phyloP scores from a whole-genome alignment of 306 rosid genomes.

The Albizia julibrissin region DNA sequence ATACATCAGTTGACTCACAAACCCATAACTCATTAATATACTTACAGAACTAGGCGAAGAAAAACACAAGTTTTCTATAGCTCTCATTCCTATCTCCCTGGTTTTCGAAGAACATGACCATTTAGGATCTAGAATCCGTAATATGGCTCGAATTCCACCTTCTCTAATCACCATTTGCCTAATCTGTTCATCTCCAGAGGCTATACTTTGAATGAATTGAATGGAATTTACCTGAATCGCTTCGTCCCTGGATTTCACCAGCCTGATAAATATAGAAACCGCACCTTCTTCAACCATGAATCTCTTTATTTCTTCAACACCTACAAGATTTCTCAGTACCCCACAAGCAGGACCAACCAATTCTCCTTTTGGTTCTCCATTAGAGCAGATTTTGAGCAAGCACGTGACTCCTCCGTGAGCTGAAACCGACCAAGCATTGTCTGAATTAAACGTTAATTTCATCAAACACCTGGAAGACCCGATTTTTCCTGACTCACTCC shows the following conservation, averaged over 20 bases:
- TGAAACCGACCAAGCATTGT: constrained; percentile 87
- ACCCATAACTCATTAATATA: constrained; percentile 57
- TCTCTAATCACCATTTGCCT: constrained; percentile 58
- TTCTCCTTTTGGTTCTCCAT: constrained; percentile 46
- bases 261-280: constrained; percentile 53
- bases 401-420: constrained; percentile 89
- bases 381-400: constrained; percentile 62
- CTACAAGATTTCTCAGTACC: constrained; percentile 66
- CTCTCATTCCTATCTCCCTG: constrained; percentile 63
- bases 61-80: constrained; percentile 64
- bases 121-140: constrained; percentile 60
- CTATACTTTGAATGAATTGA: constrained; percentile 58
- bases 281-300: constrained; percentile 84
- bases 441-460: constrained; percentile 75
- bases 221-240: constrained; percentile 64
- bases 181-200: constrained; percentile 66
- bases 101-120: constrained; percentile 53
- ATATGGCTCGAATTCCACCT: constrained; percentile 65
- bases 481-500: constrained; percentile 56
- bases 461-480: constrained; percentile 57
- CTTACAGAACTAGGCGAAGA: constrained; percentile 43
- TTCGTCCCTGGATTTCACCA: constrained; percentile 62
- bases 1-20: constrained; percentile 64
- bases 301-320: constrained; percentile 79
- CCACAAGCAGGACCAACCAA: constrained; percentile 73